Evolutionary conservation across 768 basidiomycete species (phyloP), one percentile per base, ranked within the genome.

Genomic region (Tulasnella sp.): DNA sequence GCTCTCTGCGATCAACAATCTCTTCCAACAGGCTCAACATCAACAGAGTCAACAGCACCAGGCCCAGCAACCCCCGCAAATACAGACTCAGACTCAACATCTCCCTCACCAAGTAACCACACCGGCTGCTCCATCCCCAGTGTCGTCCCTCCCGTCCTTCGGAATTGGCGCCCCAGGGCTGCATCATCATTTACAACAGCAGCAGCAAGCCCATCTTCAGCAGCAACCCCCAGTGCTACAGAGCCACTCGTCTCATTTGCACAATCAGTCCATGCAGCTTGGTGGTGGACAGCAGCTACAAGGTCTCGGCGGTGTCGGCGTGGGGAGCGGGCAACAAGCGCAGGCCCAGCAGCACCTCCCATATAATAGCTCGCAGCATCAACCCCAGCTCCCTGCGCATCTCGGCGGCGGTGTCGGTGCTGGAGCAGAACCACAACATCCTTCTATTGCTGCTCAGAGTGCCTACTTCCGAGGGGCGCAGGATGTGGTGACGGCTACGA

Each of bases 1-100:
- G n/a, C 22, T 30, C 9, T 31, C 44, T 15, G 31, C 30, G 44
- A 48, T 50, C 56, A 59, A 50, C 27, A 49, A 2, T 30, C 46
- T 59, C 7, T 59, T 50, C 56, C 56, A 59, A 46, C 56, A 59
- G 19, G 54, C 54, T 11, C 56, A 59, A 30, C 56, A 59, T 21
- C 51, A 29, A n/a, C n/a, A n/a, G n/a, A n/a, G n/a, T n/a, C n/a
- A n/a, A 30, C 56, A 59, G 27, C 51, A 29, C 12, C 51, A 53
- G 21, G 27, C 34, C 53, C 34, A 38, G 34, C 34, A 5, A 7
- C 34, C 34, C 15, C 7, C 34, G 34, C 34, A 38, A 38, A 38
- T 38, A 5, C 34, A 38, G 15, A 38, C 34, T 38, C 34, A 38
- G 15, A 15, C 34, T 38, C 34, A 38, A 15, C 34, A 38, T 38